Percentiles rank a stretch among this genome's conserved stretches.
These are phyloP conservation scores for Xylogone sp. DNA, from an alignment of 2,329 filamentous ascomycete species.

Conservation along the genomic window DNA sequence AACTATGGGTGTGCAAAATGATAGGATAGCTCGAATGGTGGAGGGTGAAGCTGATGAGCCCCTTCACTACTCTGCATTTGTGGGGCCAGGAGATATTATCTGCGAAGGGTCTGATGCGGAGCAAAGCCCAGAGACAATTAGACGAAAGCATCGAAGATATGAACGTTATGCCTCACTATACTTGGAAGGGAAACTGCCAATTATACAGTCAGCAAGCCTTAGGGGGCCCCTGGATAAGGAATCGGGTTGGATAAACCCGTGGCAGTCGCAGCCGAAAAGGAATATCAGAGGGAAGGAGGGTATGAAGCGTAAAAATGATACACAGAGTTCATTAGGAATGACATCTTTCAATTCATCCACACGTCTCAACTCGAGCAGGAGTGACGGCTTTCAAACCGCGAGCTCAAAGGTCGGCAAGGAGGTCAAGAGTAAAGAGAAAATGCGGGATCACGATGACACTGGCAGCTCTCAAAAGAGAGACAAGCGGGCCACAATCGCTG, in stretches of 20 bases:
- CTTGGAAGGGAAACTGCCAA: constrained; percentile 50
- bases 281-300: not conserved
- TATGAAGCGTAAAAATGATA: not conserved
- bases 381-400: not conserved
- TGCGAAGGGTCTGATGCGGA: constrained; percentile 56
- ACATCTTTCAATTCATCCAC: not conserved
- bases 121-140: constrained; percentile 41
- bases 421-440: too few species aligned
- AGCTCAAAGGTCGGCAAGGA: not conserved
- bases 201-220: constrained; percentile 57
- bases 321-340: not conserved
- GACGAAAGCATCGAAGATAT: constrained; percentile 50
- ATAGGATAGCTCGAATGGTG: not conserved
- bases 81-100: constrained; percentile 43
- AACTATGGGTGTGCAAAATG: not conserved
- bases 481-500: not conserved
- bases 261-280: constrained; percentile 30
- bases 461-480: too few species aligned
- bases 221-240: constrained; percentile 56
- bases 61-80: constrained; percentile 44
- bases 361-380: not conserved
- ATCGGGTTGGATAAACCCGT: constrained; percentile 50
- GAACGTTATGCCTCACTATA: constrained; percentile 57
- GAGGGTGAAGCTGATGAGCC: constrained; percentile 28
- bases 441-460: too few species aligned